Conservation (phyloP, 2,329 filamentous ascomycete species). For the Hymenoscyphus scutula region DNA sequence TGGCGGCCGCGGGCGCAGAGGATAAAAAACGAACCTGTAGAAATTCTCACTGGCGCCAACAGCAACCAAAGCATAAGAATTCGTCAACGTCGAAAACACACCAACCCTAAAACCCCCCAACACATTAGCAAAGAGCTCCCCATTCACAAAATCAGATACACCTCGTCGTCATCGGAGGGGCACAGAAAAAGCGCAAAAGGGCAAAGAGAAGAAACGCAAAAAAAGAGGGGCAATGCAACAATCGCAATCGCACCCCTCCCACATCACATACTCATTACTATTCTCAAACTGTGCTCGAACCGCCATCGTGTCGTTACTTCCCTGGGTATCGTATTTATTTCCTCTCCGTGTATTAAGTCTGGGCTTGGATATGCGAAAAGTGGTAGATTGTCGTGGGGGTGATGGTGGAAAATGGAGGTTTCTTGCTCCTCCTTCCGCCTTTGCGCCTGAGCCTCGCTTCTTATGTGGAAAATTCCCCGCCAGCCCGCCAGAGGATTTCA, state of each 20-base stretch:
- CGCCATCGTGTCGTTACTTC: constrained; percentile 51
- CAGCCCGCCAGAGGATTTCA: background rate
- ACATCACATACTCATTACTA: constrained; percentile 78
- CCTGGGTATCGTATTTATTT: background rate
- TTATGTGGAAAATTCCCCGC: background rate
- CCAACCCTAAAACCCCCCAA: constrained; percentile 70
- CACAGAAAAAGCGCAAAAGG: constrained; percentile 14
- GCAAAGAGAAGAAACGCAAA: too few relatives aligned
- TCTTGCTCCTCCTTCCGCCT: background rate
- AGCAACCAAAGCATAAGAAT: constrained; percentile 92
- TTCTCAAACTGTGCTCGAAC: constrained; percentile 80
- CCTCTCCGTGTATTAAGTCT: background rate
- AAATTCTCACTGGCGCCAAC: constrained; percentile 98
- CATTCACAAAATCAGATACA: too few relatives aligned
- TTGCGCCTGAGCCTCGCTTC: background rate
- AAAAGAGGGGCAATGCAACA: constrained; percentile 19
- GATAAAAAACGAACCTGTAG: constrained; percentile 67
- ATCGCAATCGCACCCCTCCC: constrained; percentile 1
- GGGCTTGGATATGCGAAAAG: too few relatives aligned
- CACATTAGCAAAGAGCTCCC: constrained; percentile 14
- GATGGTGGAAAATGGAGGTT: background rate
- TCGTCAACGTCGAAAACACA: constrained; percentile 94
- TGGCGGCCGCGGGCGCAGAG: background rate
- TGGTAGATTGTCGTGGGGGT: too few relatives aligned
- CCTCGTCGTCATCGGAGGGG: constrained; percentile 15